Percentiles rank a stretch among this genome's conserved stretches.
These are phyloP conservation scores for Yueomyces sinensis DNA, from an alignment of 805 yeast genomes.

Conservation along the genomic window DNA sequence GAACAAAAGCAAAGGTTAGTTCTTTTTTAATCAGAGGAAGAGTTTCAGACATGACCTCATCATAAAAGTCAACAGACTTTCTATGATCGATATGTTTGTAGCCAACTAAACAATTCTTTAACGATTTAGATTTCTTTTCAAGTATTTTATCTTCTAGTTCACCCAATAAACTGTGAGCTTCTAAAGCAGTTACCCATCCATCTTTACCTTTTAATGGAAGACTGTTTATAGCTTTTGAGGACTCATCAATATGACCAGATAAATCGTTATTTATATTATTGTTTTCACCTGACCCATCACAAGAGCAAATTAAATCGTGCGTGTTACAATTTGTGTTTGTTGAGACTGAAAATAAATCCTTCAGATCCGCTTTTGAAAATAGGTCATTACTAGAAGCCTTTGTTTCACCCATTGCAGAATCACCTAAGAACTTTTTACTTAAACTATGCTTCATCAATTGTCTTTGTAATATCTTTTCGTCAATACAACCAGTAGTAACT, in stretches of 20 bases:
- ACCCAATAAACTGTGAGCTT: slow-evolving; percentile 9
- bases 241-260: background rate
- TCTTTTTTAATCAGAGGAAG: slow-evolving; percentile 5
- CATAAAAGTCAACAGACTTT: slow-evolving; percentile 5
- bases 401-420: slow-evolving; percentile 13
- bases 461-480: slow-evolving; percentile 87
- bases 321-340: slow-evolving; percentile 47
- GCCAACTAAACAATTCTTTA: slow-evolving; percentile 45
- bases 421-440: slow-evolving; percentile 55
- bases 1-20: slow-evolving; percentile 18
- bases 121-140: slow-evolving; percentile 24
- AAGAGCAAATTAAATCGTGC: slow-evolving; percentile 61
- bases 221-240: background rate
- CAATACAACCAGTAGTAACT: slow-evolving; percentile 79
- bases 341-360: slow-evolving; percentile 57
- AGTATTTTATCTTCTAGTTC: slow-evolving; percentile 7
- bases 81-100: slow-evolving; percentile 52
- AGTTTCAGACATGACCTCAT: slow-evolving; percentile 9
- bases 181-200: slow-evolving; percentile 49
- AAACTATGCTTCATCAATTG: slow-evolving; percentile 75
- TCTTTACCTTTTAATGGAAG: background rate
- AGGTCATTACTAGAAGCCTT: slow-evolving; percentile 41
- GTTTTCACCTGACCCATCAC: slow-evolving; percentile 44
- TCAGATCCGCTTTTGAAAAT: slow-evolving; percentile 56
- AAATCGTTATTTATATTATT: background rate